phyloP scores from a whole-genome alignment of 75 land plant genomes.

The Gnetum montanum region DNA sequence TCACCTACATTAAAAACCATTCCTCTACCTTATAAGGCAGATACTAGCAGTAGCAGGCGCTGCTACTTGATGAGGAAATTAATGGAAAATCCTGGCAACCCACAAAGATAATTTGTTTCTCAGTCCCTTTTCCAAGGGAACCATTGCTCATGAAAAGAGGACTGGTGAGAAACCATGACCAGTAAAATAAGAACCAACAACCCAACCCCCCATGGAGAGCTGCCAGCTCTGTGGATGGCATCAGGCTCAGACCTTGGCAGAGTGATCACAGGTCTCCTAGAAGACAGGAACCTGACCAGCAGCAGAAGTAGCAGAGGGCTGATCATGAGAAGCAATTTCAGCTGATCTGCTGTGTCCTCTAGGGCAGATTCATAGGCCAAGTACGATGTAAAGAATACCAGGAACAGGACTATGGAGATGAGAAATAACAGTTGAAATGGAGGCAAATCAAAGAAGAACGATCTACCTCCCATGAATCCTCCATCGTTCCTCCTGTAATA shows the following conservation, averaged over 20 bases:
- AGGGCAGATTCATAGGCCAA: conserved; percentile 20
- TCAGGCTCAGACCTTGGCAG: conserved; percentile 18
- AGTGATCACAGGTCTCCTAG: neutral
- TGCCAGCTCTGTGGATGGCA: conserved; percentile 36
- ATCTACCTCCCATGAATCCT: neutral
- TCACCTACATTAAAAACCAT: too few relatives aligned
- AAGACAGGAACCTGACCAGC: conserved; percentile 25
- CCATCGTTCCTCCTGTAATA: too few relatives aligned
- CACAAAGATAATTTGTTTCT: too few relatives aligned
- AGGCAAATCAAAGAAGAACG: neutral
- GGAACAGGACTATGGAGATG: conserved; percentile 16
- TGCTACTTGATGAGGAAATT: too few relatives aligned
- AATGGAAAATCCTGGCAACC: too few relatives aligned
- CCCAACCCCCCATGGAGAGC: conserved; percentile 47
- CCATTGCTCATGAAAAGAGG: conserved; percentile 38
- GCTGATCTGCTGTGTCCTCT: conserved; percentile 15
- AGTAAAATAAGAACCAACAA: conserved; percentile 22
- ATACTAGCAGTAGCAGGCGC: too few relatives aligned
- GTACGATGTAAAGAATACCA: conserved; percentile 36
- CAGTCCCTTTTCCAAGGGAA: conserved; percentile 29
- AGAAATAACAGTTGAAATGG: conserved; percentile 32
- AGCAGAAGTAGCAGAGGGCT: conserved; percentile 30
- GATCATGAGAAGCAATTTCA: conserved; percentile 24
- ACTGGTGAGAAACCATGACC: conserved; percentile 41
- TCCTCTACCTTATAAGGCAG: too few relatives aligned